phyloP scores from a whole-genome alignment of 148 eudicot genomes.

The Heliamphora exappendiculata region DNA sequence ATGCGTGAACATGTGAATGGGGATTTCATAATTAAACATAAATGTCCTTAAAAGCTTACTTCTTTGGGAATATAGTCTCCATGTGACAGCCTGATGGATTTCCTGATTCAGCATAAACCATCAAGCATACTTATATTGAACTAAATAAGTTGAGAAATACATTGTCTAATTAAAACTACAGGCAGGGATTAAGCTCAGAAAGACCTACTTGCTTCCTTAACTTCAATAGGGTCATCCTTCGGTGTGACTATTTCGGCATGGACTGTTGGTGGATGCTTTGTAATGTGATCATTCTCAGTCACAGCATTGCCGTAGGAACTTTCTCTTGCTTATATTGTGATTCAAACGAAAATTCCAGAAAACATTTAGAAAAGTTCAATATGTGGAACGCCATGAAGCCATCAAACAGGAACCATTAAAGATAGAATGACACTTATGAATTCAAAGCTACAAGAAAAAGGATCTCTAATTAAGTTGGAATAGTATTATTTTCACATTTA shows the following conservation, averaged over 20 bases:
- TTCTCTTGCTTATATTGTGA: constrained; percentile 18
- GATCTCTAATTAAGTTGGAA: neutral
- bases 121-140: neutral
- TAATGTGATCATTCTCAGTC: constrained; percentile 10
- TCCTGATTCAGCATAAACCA: constrained; percentile 38
- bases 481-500: neutral
- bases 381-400: neutral
- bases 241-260: constrained; percentile 18
- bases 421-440: neutral
- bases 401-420: neutral
- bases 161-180: constrained; percentile 4
- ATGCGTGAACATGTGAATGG: neutral
- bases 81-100: constrained; percentile 19
- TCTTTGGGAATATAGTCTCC: constrained; percentile 18
- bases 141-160: neutral
- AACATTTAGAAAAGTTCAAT: neutral
- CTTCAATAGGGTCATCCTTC: constrained; percentile 25
- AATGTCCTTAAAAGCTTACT: constrained; percentile 20
- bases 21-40: neutral
- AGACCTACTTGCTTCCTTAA: constrained; percentile 40
- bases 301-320: constrained; percentile 7
- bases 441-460: neutral
- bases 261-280: constrained; percentile 16
- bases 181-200: constrained; percentile 6
- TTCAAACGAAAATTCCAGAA: constrained; percentile 1